Evolutionary conservation across 306 rosid genomes (phyloP), one percentile per base, ranked within the genome.

Genomic region (Gleditsia sinensis): DNA sequence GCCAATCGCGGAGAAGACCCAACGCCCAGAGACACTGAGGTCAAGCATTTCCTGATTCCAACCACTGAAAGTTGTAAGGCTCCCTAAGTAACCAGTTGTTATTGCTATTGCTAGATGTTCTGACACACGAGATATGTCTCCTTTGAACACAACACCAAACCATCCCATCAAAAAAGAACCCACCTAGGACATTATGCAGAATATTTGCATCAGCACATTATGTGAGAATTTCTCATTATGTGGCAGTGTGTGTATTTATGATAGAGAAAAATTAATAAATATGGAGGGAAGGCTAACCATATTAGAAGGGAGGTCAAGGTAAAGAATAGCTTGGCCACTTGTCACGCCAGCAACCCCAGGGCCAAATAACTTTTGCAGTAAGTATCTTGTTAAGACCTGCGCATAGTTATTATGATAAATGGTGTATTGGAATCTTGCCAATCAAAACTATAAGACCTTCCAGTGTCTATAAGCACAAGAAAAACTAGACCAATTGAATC

Each of bases 151-250:
- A 51, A 86, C 80, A 59, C 96, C 89, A 37, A 76, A 86, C 96
- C 96, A 88, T 32, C 92, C 91, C 93, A 90, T 90, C 49, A 88
- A 81, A 83, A 90, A 90, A 36, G 92, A 90, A 46, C 92, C 89
- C 42, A 88, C 87, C 88, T 90, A 51, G 40, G 70, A 75, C 24
- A 17, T 4, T 34, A 60, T 5, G 28, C 17, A 4, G 23, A n/a
- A 1, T 3, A 58, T 58, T 58, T 8, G 21, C 40, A 30, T 28
- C 13, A 58, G 21, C 65, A 32, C 32, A 30, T n/a, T 9, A 59
- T n/a, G 23, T 36, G 17, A n/a, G 7, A 2, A 23, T 23, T n/a
- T 23, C 33, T n/a, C 7, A 1, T 6, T 55, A 3, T 55, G 16
- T 55, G 9, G 33, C 7, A 1, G 3, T 7, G 11, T 36, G 6